phyloP scores from a whole-genome alignment of 225 moss, liverwort and hornwort species.

The Marchantia polymorpha region DNA sequence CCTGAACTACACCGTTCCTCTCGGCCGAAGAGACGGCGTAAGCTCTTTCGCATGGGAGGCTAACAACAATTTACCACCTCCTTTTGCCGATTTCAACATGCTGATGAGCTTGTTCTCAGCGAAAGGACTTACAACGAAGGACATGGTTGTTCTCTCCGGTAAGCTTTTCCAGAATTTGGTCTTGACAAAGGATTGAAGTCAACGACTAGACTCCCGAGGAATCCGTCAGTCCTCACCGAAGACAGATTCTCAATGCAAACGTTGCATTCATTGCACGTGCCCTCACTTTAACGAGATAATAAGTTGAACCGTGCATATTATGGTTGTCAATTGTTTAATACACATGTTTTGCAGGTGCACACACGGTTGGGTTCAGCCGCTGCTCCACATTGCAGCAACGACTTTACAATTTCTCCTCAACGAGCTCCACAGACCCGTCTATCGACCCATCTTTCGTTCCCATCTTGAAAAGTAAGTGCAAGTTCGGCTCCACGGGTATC shows the following conservation, averaged over 20 bases:
- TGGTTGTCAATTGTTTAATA: too few species aligned
- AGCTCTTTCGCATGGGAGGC: neutral
- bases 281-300: too few species aligned
- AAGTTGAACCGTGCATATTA: too few species aligned
- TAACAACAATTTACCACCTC: slow-evolving; percentile 15
- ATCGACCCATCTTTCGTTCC: neutral
- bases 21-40: slow-evolving; percentile 34
- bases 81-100: neutral
- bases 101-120: neutral
- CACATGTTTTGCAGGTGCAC: slow-evolving; percentile 24
- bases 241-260: too few species aligned
- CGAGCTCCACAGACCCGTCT: slow-evolving; percentile 17
- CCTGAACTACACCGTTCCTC: slow-evolving; percentile 15
- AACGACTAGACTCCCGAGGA: too few species aligned
- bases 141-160: slow-evolving; percentile 37
- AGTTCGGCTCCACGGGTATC: slow-evolving; percentile 22
- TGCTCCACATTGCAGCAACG: slow-evolving; percentile 15
- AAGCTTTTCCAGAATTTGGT: too few species aligned
- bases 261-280: too few species aligned
- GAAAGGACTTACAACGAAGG: slow-evolving; percentile 19
- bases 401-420: slow-evolving; percentile 46
- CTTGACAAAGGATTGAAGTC: too few species aligned
- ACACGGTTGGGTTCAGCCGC: slow-evolving; percentile 20
- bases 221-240: too few species aligned
- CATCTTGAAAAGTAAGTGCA: slow-evolving; percentile 23